Percentiles rank a stretch among this genome's conserved stretches.
These are phyloP conservation scores for Rhizopogon roseolus DNA, from an alignment of 768 basidiomycete genomes.

Conservation along the genomic window DNA sequence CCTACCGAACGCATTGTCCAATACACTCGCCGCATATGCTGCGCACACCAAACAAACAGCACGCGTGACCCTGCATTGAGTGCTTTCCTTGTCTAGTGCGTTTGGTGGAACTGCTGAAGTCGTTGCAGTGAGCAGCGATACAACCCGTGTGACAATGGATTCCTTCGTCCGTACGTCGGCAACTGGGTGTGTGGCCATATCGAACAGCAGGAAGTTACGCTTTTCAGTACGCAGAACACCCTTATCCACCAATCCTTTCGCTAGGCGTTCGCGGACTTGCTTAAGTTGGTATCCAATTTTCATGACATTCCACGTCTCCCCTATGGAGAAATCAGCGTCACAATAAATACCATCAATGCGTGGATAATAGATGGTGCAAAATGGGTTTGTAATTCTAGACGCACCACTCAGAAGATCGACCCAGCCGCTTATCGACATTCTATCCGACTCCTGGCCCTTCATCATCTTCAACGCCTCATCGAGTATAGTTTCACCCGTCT, in stretches of 20 bases:
- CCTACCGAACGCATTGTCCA: conserved; percentile 90
- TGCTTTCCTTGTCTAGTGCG: conserved; percentile 73
- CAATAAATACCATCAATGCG: background rate
- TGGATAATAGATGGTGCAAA: background rate
- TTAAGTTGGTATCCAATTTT: conserved; percentile 99
- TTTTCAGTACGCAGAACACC: conserved; percentile 99
- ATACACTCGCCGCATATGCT: conserved; percentile 90
- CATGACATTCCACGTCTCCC: conserved; percentile 99
- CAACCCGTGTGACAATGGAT: conserved; percentile 68
- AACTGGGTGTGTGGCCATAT: conserved; percentile 99
- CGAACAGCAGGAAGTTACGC: conserved; percentile 96
- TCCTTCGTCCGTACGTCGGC: conserved; percentile 92
- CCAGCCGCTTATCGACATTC: conserved; percentile 81
- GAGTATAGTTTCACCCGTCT: conserved; percentile 93
- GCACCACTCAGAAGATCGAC: conserved; percentile 90
- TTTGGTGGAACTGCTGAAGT: conserved; percentile 74
- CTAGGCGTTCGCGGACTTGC: conserved; percentile 95
- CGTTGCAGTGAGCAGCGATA: conserved; percentile 74
- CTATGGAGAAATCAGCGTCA: conserved; percentile 34
- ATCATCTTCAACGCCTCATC: conserved; percentile 98
- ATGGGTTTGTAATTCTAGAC: conserved; percentile 21
- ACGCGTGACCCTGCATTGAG: conserved; percentile 74
- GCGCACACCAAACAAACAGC: conserved; percentile 86
- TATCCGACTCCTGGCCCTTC: conserved; percentile 58
- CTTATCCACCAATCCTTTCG: conserved; percentile 97